Evolutionary conservation across 352 stramenopile species (phyloP), one percentile per base, ranked within the genome.

Genomic region (Globisporangium cederbergense): DNA sequence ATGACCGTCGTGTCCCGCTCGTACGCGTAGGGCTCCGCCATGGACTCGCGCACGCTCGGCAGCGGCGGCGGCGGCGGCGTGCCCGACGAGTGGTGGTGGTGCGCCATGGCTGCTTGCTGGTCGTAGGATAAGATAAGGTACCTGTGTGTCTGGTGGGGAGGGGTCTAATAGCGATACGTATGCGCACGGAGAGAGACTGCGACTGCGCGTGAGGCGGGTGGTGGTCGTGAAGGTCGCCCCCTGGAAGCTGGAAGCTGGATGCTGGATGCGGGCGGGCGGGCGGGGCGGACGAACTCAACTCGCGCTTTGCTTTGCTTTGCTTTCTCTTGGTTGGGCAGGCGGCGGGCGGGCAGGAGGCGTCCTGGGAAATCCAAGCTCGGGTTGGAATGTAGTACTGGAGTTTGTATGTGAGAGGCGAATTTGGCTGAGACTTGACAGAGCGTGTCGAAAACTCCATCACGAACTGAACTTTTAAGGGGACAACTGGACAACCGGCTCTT

Each of bases 1-100:
- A 63, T 42, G 36, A 68, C 63, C 16, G 62, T 62, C 34, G 62
- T 68, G 55, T 68, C 62, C 22, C 62, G 62, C 55, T 56, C 45
- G 18, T 67, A 57, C 52, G 42, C 60, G 30, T 65, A 59, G 16
- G 51, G 40, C 30, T 54, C 45, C 8, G 61, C 38, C 52, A 34
- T 53, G 25, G 61, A 61, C 52, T 66, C 61, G 22, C 61, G 61
- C 42, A 66, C 61, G 40, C 52, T 53, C 30, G 61, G 61, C 30
- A 66, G 61, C 61, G 61, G 32, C 3, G 32, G 32, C 32, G 32
- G 32, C 4, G 32, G 7, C 32, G 52, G 52, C 32, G 52, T 58
- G 52, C 52, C 52, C 10, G 30, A 46, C 30, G 38, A 45, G 52
- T 46, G 36, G 52, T 58, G 52, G 32, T 32, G 51, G 7, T 43